Evolutionary conservation across 2,329 filamentous ascomycete genomes (phyloP), one percentile per base, ranked within the genome.

Genomic region (Chrysosporium keratinophilum): DNA sequence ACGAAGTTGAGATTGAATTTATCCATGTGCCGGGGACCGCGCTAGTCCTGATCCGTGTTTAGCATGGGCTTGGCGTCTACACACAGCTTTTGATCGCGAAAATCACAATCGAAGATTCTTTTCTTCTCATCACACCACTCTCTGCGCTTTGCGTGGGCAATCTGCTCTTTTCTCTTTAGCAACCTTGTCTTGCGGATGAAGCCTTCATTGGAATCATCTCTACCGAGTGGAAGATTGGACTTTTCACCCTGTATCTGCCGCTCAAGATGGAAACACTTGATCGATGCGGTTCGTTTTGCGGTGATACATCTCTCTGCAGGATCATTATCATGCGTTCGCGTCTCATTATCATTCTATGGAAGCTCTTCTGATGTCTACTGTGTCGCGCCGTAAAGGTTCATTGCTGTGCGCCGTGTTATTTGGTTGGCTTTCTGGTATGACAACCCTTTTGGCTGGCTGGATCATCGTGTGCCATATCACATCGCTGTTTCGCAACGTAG

Each of bases 211-310:
- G 75, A 71, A 64, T 69, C 68, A 69, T 69, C 60, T 61, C 68
- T 72, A 72, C 40, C 75, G 78, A 76, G 82, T 79, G 82, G 78
- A 69, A 86, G 81, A 86, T 72, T 62, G 70, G 80, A 71, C 63
- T 47, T 23, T 69, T 80, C 84, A 77, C 81, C 83, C 83, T 83
- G 85, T 88, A 88, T 88, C 85, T 88, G 83, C 85, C 87, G 82
- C 84, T 83, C 83, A 86, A 78, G 84, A 88, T 83, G 71, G 63
- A 61, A 57, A 66, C 71, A 74, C 76, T 76, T 88, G 85, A 87
- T 80, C 81, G 82, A 82, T 74, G 84, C 82, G 77, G 85, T 84
- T 88, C 85, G 85, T 76, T 87, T 84, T 82, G 82, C 66, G 82
- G 82, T 79, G 83, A 82, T 79, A 87, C 83, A 87, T 52, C 41